These are phyloP conservation scores for Datisca glomerata DNA, from an alignment of 306 rosid species.

Conservation along the genomic window DNA sequence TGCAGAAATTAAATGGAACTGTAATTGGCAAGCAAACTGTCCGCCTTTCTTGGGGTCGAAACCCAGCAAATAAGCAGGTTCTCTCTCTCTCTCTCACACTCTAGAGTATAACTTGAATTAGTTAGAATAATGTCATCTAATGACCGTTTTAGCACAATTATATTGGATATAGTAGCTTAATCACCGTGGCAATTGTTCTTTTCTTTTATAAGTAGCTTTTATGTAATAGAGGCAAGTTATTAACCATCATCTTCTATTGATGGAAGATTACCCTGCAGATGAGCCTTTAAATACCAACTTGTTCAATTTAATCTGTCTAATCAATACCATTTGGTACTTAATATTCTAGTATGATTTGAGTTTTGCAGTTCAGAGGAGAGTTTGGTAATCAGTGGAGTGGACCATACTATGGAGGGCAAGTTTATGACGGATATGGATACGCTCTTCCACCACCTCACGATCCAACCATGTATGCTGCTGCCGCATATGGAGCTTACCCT, in stretches of 20 bases:
- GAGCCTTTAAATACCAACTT: too few relatives aligned
- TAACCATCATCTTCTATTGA: too few relatives aligned
- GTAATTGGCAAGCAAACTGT: constrained; percentile 83
- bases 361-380: constrained; percentile 50
- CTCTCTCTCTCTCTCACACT: constrained; percentile 5
- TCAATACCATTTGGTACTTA: too few relatives aligned
- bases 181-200: neutral
- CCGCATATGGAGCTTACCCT: constrained; percentile 82
- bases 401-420: constrained; percentile 62
- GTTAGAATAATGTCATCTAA: too few relatives aligned
- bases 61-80: constrained; percentile 97
- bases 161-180: neutral
- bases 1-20: constrained; percentile 79
- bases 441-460: constrained; percentile 72
- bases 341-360: neutral
- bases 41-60: constrained; percentile 99
- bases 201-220: neutral
- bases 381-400: constrained; percentile 65
- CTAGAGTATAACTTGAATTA: too few relatives aligned
- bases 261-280: too few relatives aligned
- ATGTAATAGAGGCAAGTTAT: neutral
- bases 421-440: constrained; percentile 85
- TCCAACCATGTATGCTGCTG: constrained; percentile 59
- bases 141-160: neutral
- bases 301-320: too few relatives aligned